A percentile compares a stretch with the other conserved stretches of the same genome.
phyloP scores from a whole-genome alignment of 1,284 basidiomycete species.

The Malassezia caprae region DNA sequence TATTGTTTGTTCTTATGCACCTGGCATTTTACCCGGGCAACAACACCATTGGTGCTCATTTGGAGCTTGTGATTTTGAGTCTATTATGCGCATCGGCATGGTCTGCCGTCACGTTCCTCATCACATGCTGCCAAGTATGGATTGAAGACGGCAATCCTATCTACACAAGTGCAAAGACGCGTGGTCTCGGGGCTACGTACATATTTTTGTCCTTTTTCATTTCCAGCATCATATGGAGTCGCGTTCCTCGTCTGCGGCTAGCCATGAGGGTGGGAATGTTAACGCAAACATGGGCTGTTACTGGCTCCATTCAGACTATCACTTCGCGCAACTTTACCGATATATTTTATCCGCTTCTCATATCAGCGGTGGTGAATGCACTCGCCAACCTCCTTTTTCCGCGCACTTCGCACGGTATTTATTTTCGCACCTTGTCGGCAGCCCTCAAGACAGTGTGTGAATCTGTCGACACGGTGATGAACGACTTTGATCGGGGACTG shows the following conservation, averaged over 20 bases:
- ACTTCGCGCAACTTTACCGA: constrained; percentile 24
- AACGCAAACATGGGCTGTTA: constrained; percentile 26
- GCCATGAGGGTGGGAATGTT: constrained; percentile 29
- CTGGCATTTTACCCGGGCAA: constrained; percentile 29
- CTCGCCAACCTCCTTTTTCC: constrained; percentile 28
- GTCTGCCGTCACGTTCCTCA: constrained; percentile 21
- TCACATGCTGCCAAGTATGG: constrained; percentile 27
- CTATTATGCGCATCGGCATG: constrained; percentile 22
- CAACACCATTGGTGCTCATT: constrained; percentile 25
- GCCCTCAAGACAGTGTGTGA: neutral
- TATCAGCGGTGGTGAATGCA: constrained; percentile 25
- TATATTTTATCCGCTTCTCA: constrained; percentile 29
- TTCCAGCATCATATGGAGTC: constrained; percentile 21
- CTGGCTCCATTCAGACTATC: constrained; percentile 20
- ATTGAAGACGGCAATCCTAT: constrained; percentile 20
- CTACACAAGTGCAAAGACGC: constrained; percentile 19
- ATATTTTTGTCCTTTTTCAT: constrained; percentile 27
- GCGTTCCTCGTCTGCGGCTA: constrained; percentile 27
- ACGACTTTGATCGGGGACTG: constrained; percentile 23
- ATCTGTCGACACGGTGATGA: constrained; percentile 20
- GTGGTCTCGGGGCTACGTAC: constrained; percentile 27
- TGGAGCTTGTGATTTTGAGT: constrained; percentile 27
- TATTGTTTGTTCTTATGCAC: constrained; percentile 5
- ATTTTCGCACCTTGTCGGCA: neutral
- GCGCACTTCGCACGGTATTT: constrained; percentile 20